Evolutionary conservation across 148 eudicot species (phyloP).

Genomic region (Camellia japonica): DNA sequence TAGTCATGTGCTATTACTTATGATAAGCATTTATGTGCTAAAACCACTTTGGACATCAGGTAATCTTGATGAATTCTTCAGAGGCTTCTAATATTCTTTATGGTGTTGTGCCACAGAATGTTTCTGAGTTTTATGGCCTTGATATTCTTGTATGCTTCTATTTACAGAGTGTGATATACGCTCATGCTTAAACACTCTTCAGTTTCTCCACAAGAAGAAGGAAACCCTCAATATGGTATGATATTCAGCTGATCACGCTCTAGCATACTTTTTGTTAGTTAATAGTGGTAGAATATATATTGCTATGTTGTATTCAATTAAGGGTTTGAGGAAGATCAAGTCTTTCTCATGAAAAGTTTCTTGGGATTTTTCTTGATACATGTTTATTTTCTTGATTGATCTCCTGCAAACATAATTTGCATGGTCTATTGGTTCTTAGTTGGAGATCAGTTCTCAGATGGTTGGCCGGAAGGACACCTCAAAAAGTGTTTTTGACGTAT

Average conservation of each 20-base stretch:
- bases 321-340: not conserved
- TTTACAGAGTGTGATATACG: slow-evolving; percentile 86
- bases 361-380: not conserved
- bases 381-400: not conserved
- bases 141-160: slow-evolving; percentile 10
- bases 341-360: slow-evolving; percentile 1
- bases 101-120: too few species aligned
- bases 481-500: slow-evolving; percentile 81
- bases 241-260: slow-evolving; percentile 9
- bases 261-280: not conserved
- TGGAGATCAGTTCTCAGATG: slow-evolving; percentile 77
- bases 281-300: not conserved
- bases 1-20: too few species aligned
- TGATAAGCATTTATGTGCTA: too few species aligned
- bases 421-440: slow-evolving; percentile 28
- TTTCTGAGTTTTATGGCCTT: slow-evolving; percentile 16
- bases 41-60: too few species aligned
- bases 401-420: slow-evolving; percentile 10
- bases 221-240: slow-evolving; percentile 80
- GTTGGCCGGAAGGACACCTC: slow-evolving; percentile 89
- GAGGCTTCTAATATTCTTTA: too few species aligned
- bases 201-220: slow-evolving; percentile 90
- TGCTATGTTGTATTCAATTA: not conserved
- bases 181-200: slow-evolving; percentile 93
- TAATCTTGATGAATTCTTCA: too few species aligned